Conservation (phyloP, 805 yeast species). For the Ascoidea asiatica region DNA sequence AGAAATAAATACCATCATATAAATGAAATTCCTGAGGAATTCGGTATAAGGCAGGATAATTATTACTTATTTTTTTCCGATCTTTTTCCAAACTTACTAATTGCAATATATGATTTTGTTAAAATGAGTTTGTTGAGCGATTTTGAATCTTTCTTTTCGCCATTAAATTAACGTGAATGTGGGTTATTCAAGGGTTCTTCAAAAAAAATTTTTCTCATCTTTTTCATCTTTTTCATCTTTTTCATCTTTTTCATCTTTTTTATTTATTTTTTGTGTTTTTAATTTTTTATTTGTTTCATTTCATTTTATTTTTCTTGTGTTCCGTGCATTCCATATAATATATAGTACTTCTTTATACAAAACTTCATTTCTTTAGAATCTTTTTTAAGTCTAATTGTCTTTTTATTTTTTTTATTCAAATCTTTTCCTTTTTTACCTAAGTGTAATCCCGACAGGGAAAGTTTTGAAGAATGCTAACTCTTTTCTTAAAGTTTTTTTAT, state of each 20-base stretch:
- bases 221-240: neutral
- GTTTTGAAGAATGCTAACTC: too few relatives aligned
- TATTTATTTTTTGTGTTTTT: neutral
- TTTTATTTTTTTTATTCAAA: too few relatives aligned
- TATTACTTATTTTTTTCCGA: slow-evolving; percentile 64
- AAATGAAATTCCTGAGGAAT: slow-evolving; percentile 67
- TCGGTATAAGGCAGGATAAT: slow-evolving; percentile 60
- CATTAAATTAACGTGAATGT: slow-evolving; percentile 12
- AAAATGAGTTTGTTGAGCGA: slow-evolving; percentile 46
- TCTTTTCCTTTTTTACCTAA: too few relatives aligned
- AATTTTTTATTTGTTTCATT: neutral
- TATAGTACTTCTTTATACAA: too few relatives aligned
- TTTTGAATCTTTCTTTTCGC: slow-evolving; percentile 20
- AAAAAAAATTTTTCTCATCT: slow-evolving; percentile 13
- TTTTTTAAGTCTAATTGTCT: too few relatives aligned
- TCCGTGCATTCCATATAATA: too few relatives aligned
- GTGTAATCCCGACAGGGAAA: too few relatives aligned
- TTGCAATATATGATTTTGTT: slow-evolving; percentile 60
- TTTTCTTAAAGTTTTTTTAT: too few relatives aligned
- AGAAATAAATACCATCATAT: slow-evolving; percentile 92
- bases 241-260: neutral
- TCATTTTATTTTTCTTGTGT: neutral
- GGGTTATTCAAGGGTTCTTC: too few relatives aligned
- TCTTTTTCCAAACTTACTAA: slow-evolving; percentile 66
- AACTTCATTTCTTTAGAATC: too few relatives aligned